Evolutionary conservation across 306 rosid genomes (phyloP).

Genomic region (Quercus bicolor): DNA sequence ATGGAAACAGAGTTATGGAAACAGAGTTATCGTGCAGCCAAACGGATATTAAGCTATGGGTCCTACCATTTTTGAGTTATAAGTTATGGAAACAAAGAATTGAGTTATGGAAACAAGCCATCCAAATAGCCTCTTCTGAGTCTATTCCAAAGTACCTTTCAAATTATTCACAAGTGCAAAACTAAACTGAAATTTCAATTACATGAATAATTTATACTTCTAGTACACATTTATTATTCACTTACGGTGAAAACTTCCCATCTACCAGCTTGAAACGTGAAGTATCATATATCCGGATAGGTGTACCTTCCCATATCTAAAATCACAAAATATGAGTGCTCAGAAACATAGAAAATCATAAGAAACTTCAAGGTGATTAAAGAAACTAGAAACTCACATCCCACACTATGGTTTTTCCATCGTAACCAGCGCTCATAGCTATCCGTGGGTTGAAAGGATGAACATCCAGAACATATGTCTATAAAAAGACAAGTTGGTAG

Average conservation of each 20-base stretch:
- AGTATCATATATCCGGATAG: slow-evolving; percentile 67
- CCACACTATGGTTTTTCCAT: slow-evolving; percentile 96
- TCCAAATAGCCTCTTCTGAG: no score
- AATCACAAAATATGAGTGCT: slow-evolving; percentile 25
- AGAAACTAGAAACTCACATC: slow-evolving; percentile 74
- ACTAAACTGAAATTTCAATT: not conserved
- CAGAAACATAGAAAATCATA: slow-evolving; percentile 13
- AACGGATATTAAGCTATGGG: no score
- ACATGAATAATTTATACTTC: not conserved
- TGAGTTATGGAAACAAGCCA: no score
- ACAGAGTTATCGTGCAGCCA: no score
- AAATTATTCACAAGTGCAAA: not conserved
- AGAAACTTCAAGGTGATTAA: slow-evolving; percentile 19
- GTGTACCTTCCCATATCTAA: slow-evolving; percentile 98
- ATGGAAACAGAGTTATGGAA: no score
- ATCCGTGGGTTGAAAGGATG: slow-evolving; percentile 98
- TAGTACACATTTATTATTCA: slow-evolving; percentile 15
- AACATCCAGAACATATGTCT: slow-evolving; percentile 99
- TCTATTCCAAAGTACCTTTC: not conserved
- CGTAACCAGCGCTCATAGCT: slow-evolving; percentile 99
- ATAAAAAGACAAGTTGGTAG: slow-evolving; percentile 24
- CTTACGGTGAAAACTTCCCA: slow-evolving; percentile 99
- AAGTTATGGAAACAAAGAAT: no score
- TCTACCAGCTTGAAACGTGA: slow-evolving; percentile 90
- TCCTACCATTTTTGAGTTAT: no score